Conservation (phyloP, 768 basidiomycete genomes). For the Cyclocybe cylindracea region DNA sequence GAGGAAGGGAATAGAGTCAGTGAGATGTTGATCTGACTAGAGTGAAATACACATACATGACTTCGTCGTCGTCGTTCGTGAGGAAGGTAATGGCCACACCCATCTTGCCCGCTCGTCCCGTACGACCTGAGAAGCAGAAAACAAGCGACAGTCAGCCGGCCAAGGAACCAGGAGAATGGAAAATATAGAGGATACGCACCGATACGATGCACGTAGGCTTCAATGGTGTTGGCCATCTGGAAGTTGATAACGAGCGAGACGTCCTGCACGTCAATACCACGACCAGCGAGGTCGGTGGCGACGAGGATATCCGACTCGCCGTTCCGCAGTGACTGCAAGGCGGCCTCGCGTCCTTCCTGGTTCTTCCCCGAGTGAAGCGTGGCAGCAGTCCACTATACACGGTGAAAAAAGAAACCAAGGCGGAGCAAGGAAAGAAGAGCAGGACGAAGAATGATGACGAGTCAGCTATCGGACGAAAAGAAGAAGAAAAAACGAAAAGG, state of each 20-base stretch:
- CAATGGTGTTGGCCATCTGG: conserved; percentile 96
- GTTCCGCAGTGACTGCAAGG: conserved; percentile 81
- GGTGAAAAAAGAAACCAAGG: conserved; percentile 6
- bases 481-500: conserved; percentile 7
- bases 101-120: conserved; percentile 95
- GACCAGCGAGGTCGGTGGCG: conserved; percentile 96
- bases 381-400: conserved; percentile 76
- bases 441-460: too few species aligned
- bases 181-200: conserved; percentile 58
- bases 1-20: conserved; percentile 10
- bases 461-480: neutral
- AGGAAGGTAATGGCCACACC: conserved; percentile 95
- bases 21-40: conserved; percentile 8
- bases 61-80: conserved; percentile 94
- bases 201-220: conserved; percentile 97
- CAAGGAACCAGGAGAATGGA: conserved; percentile 12
- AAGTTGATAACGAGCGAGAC: conserved; percentile 96
- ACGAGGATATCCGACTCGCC: conserved; percentile 90
- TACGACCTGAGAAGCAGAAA: conserved; percentile 63
- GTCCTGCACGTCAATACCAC: conserved; percentile 98
- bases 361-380: conserved; percentile 97
- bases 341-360: conserved; percentile 95
- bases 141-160: conserved; percentile 2
- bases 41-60: conserved; percentile 67
- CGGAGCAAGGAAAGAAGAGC: conserved; percentile 37